Base-by-base conservation (phyloP, 345 rosid species). In the Ricinus communis region DNA sequence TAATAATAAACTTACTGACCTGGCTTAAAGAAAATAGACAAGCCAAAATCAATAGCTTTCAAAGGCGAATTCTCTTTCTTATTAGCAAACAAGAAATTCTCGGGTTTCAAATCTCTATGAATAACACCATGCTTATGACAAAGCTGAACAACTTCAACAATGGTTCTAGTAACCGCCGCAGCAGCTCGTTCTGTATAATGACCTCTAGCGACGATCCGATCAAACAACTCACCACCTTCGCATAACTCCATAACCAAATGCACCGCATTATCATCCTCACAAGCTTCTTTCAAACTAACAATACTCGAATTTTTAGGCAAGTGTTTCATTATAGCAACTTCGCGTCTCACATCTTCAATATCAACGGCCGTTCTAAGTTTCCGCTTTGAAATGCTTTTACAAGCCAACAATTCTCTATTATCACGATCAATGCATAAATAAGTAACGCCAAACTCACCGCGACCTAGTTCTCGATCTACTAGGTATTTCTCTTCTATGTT, bases 241-340 rank as follows among this genome's bases (percentile, higher is more conserved):
- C 99, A 96, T n/a, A 96, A 81, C 90, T 96, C 99, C 99, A 96
- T 96, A 65, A 94, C 97, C 82, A 94, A 83, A 86, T 96, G 98
- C 76, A 96, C 99, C 13, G 99, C 99, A 78, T 79, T 86, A 62
- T 96, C 97, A 59, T 96, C 99, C 85, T 96, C 99, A 68, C 94
- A 91, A 5, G 99, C 97, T 74, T 96, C 99, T 74, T 87, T 91
- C 77, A 96, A 75, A 81, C 82, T 87, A 72, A 96, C 99, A 31
- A 96, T 93, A 69, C 96, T 96, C 41, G 99, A 84, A 76, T 83
- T 86, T 84, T 78, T 78, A 0, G 99, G 99, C 77, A 96, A 77
- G 65, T 96, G 98, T 87, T 83, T 88, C 99, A 96, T 93, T 45
- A 96, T 96, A 67, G 97, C 97, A 45, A 96, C 99, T 75, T 96